Percentiles rank a stretch among this genome's conserved stretches.
These are phyloP conservation scores for Hylodesmum podocarpum DNA, from an alignment of 306 rosid genomes.

Conservation along the genomic window DNA sequence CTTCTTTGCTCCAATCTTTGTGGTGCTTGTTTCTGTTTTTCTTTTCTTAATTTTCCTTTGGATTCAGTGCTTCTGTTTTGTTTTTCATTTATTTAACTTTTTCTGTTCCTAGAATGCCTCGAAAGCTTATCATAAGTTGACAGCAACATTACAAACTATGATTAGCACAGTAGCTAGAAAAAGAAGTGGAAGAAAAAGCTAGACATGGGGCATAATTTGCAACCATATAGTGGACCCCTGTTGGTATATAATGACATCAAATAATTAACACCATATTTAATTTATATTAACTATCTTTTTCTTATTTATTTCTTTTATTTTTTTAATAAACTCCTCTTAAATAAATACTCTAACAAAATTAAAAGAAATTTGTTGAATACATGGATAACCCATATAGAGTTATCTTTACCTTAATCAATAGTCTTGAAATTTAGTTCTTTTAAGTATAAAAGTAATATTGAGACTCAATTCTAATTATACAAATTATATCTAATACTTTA, in stretches of 20 bases:
- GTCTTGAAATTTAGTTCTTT: too few relatives aligned
- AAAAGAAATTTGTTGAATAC: too few relatives aligned
- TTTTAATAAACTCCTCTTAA: not conserved
- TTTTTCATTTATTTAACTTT: not conserved
- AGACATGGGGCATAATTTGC: not conserved
- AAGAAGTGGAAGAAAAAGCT: not conserved
- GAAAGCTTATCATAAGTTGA: not conserved
- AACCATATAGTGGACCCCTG: not conserved
- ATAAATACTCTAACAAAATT: not conserved
- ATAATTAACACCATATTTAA: not conserved
- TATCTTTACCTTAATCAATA: too few relatives aligned
- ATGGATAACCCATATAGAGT: too few relatives aligned
- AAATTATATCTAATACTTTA: too few relatives aligned
- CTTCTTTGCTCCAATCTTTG: slow-evolving; percentile 23
- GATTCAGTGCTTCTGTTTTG: not conserved
- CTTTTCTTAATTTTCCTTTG: not conserved
- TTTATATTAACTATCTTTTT: not conserved
- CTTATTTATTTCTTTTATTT: not conserved
- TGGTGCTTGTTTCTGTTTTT: not conserved
- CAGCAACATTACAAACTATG: not conserved
- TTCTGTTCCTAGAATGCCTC: slow-evolving; percentile 17
- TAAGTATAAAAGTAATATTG: too few relatives aligned
- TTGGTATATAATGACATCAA: not conserved
- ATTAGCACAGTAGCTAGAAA: not conserved
- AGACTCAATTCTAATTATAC: too few relatives aligned